These are phyloP conservation scores for Fragaria iinumae DNA, from an alignment of 306 rosid genomes.

Conservation along the genomic window DNA sequence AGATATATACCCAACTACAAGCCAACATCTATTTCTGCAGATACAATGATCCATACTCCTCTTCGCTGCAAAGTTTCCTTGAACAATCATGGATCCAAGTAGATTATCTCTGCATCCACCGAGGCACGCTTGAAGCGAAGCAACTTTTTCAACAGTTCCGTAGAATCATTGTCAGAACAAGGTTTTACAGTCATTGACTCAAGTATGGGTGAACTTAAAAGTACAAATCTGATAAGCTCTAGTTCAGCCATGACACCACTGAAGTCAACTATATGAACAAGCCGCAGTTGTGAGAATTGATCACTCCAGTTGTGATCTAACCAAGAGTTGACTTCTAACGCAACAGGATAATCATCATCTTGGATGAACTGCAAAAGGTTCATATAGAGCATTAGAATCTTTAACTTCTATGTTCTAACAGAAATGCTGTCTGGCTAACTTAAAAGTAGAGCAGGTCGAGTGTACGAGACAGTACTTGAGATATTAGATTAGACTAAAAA, in stretches of 20 bases:
- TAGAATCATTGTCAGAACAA: slow-evolving; percentile 11
- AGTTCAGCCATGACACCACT: slow-evolving; percentile 42
- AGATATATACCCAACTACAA: too few relatives aligned
- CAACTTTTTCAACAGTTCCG: slow-evolving; percentile 39
- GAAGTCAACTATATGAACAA: slow-evolving; percentile 42
- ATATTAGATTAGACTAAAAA: neutral
- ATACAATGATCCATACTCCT: neutral
- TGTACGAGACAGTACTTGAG: too few relatives aligned
- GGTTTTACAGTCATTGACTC: slow-evolving; percentile 35
- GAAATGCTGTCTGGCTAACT: neutral
- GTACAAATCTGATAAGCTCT: slow-evolving; percentile 47
- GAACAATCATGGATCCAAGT: slow-evolving; percentile 28
- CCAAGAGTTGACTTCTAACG: slow-evolving; percentile 13
- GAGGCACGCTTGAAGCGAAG: slow-evolving; percentile 52
- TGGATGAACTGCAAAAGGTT: slow-evolving; percentile 33
- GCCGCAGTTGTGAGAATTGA: slow-evolving; percentile 33
- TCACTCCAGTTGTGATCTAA: slow-evolving; percentile 29
- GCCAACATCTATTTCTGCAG: neutral
- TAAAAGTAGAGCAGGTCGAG: too few relatives aligned
- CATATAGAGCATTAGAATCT: neutral
- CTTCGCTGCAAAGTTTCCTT: neutral
- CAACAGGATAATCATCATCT: slow-evolving; percentile 22
- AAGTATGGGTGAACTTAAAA: slow-evolving; percentile 39
- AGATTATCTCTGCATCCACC: slow-evolving; percentile 46
- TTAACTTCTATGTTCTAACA: too few relatives aligned